Evolutionary conservation across 169 alveolate genomes (phyloP).

Genomic region (Babesia gibsoni): DNA sequence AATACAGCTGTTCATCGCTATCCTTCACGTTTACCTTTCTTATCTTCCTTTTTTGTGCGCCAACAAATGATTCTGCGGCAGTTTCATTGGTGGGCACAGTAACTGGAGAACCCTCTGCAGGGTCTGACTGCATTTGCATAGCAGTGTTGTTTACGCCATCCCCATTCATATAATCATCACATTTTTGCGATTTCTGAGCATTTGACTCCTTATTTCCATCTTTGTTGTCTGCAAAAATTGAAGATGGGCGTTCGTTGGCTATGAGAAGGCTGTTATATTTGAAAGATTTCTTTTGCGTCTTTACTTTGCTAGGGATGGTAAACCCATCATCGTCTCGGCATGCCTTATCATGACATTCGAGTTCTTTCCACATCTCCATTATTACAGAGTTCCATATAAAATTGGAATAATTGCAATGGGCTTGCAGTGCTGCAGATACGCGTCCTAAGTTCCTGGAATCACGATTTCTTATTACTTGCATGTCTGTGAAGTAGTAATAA

Average conservation of each 20-base stretch:
- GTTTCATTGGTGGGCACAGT: no score
- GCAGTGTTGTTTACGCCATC: no score
- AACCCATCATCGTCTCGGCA: conserved; percentile 45
- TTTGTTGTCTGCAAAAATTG: neutral
- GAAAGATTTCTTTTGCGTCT: neutral
- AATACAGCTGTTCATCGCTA: conserved; percentile 28
- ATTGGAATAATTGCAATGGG: conserved; percentile 49
- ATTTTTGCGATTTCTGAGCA: no score
- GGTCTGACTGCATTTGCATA: no score
- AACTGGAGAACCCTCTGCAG: no score
- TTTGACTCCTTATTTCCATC: no score
- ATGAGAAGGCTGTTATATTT: conserved; percentile 37
- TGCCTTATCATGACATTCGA: neutral
- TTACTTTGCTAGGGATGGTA: conserved; percentile 15
- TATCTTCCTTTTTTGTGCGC: no score
- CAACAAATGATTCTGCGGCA: no score
- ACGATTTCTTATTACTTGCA: neutral
- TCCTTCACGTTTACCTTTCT: conserved; percentile 41
- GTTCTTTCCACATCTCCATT: conserved; percentile 23
- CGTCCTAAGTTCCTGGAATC: conserved; percentile 20
- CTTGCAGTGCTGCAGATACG: conserved; percentile 53
- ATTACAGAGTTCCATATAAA: conserved; percentile 22
- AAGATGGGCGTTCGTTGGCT: conserved; percentile 35
- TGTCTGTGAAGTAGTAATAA: conserved; percentile 51
- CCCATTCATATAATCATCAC: no score